A percentile compares a stretch with the other conserved stretches of the same genome.
phyloP scores from a whole-genome alignment of 1,139 yeast genomes.

The Wickerhamomyces sp. region DNA sequence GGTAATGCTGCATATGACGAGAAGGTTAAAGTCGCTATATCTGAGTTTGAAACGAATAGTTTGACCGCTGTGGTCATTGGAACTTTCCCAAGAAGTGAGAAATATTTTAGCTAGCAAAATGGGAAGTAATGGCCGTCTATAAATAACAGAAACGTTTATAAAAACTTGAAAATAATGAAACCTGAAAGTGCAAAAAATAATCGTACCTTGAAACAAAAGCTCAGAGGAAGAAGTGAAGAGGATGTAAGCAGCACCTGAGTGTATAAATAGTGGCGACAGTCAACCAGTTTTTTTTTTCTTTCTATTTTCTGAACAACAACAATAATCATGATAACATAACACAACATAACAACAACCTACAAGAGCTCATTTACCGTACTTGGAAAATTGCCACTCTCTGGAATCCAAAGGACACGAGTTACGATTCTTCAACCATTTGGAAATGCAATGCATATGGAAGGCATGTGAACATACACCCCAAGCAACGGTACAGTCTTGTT shows the following conservation, averaged over 20 bases:
- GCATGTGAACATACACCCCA: slow-evolving; percentile 98
- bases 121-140: no score
- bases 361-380: slow-evolving; percentile 61
- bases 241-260: no score
- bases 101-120: slow-evolving; percentile 26
- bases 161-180: no score
- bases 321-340: no score
- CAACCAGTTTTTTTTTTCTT: no score
- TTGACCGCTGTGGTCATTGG: slow-evolving; percentile 33
- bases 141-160: no score
- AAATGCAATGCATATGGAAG: slow-evolving; percentile 91
- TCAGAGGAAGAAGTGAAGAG: no score
- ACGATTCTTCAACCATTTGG: slow-evolving; percentile 95
- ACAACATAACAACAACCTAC: no score
- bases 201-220: no score
- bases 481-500: slow-evolving; percentile 89
- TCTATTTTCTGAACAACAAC: no score
- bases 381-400: slow-evolving; percentile 87
- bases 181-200: no score
- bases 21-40: slow-evolving; percentile 17
- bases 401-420: slow-evolving; percentile 97
- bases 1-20: slow-evolving; percentile 24
- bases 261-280: no score
- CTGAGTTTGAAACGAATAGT: slow-evolving; percentile 25
- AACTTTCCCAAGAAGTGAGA: slow-evolving; percentile 31